Conservation (phyloP, 805 yeast species). For the Saccharomycopsis olivae region DNA sequence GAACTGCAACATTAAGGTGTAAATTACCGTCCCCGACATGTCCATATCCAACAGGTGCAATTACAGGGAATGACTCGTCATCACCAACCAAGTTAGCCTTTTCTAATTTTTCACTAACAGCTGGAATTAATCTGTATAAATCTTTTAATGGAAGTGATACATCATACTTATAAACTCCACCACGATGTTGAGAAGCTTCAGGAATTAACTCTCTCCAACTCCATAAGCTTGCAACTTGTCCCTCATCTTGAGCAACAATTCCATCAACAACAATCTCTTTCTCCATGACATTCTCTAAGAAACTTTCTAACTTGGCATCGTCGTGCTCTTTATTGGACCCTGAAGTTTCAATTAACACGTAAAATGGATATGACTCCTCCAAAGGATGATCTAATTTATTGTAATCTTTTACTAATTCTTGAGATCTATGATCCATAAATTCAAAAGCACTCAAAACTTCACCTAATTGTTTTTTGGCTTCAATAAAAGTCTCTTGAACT, state of each 20-base stretch:
- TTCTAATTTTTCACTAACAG: slow-evolving; percentile 49
- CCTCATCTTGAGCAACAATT: slow-evolving; percentile 89
- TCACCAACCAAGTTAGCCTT: slow-evolving; percentile 52
- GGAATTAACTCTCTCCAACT: slow-evolving; percentile 92
- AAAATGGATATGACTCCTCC: slow-evolving; percentile 76
- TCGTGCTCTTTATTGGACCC: slow-evolving; percentile 93
- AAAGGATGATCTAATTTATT: slow-evolving; percentile 62
- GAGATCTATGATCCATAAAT: slow-evolving; percentile 77
- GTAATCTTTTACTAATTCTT: slow-evolving; percentile 49
- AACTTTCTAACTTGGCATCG: slow-evolving; percentile 75
- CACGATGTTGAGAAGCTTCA: slow-evolving; percentile 74
- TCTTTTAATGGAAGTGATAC: slow-evolving; percentile 81
- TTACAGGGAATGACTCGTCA: slow-evolving; percentile 64
- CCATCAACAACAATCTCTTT: slow-evolving; percentile 83
- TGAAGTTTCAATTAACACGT: slow-evolving; percentile 87
- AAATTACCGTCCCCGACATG: slow-evolving; percentile 97
- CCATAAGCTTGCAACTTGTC: slow-evolving; percentile 80
- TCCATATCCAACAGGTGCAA: slow-evolving; percentile 92
- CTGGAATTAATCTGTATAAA: slow-evolving; percentile 75
- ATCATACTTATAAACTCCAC: slow-evolving; percentile 96
- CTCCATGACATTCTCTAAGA: slow-evolving; percentile 79
- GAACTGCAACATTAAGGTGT: slow-evolving; percentile 86
- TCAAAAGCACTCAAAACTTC: slow-evolving; percentile 91
- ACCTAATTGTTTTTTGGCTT: slow-evolving; percentile 66
- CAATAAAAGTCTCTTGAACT: slow-evolving; percentile 73